Evolutionary conservation across 2,329 filamentous ascomycete species (phyloP), one percentile per base, ranked within the genome.

Genomic region (Ambrosiella beaveri): DNA sequence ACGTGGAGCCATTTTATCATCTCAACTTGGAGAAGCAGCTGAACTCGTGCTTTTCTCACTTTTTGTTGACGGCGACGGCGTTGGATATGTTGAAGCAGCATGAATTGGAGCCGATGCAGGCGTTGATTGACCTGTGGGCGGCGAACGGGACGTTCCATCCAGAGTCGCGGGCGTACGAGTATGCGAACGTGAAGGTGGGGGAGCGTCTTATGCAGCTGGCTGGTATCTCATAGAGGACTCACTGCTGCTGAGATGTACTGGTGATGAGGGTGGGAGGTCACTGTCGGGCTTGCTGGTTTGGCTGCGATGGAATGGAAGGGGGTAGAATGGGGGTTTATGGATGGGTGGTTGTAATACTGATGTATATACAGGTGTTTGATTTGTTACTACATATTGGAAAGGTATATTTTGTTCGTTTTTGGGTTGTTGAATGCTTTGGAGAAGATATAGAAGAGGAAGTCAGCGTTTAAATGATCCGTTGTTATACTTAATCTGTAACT

Each of bases 31-130:
- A 86, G 69, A 86, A 89, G 68, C 84, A 88, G 65, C 77, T 91
- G 62, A 93, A 93, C 75, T 89, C 85, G 69, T 89, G 86, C 71
- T 93, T 93, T 69, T 86, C 85, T 51, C 86, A 91, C 72, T 93
- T 91, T 64, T 78, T 90, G 62, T 78, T 88, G 19, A 88, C 87
- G 3, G 85, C 85, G 50, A 89, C 86, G 57, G 85, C 86, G 53
- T 80, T 89, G 63, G 85, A 86, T 65, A 84, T 97, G 73, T 79
- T 97, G 62, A 85, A 85, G 64, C 88, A 89, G 60, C 85, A 88
- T 66, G 91, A 96, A 71, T 79, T 94, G 65, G 90, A 96, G 75
- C 91, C 91, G 19, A 95, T 97, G 88, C 88, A 94, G 73, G 88
- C 88, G 35, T 73, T 97, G 64, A 87, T 97, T 64, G 89, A 96